Base-by-base conservation (phyloP, 83 land plant species). In the Picea engelmannii region DNA sequence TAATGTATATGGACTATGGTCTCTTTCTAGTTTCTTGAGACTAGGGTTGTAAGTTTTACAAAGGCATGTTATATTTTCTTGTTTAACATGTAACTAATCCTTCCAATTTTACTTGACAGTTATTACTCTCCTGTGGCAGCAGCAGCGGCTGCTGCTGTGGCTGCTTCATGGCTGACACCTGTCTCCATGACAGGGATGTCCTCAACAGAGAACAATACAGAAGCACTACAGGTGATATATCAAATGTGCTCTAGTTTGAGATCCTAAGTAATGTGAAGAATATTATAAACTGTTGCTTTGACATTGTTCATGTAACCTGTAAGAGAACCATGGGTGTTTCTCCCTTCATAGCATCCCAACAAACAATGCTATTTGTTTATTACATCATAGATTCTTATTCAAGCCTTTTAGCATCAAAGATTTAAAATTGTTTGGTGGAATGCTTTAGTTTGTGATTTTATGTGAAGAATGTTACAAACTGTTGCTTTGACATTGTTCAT, bases 211-310 rank as follows among this genome's bases (percentile, higher is more conserved):
- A 47, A 21, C 24, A 74, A 18, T 74, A 47, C 4, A 6, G 10
- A 15, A 21, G 42, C 77, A 74, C 4, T 42, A 20, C 77, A 74
- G 77, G 77, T 74, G 58, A 27, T 27, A 70, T 38, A 69, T 16
- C 47, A 42, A 42, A 27, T 35, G 35, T 35, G 20, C 47, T 18
- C n/a, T 40, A 40, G 74, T 70, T 70, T 70, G n/a, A 69, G 42
- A 66, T 25, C 13, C 18, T 21, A 64, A 64, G 25, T 64, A 64
- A n/a, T 2, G 35, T 69, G 38, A 38, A 69, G 73, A 31, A 69
- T 42, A 35, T 69, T 69, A 18, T 68, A 35, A 16, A 38, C 7
- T 17, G 16, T 18, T 17, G 17, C 49, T 40, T 70, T 70, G 47
- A 35, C 17, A 40, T 70, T 70, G 47, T 70, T 70, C 21, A 16